Percentiles rank a stretch among this genome's conserved stretches.
phyloP scores from a whole-genome alignment of 305 asterid species.

The Euphrasia arctica region DNA sequence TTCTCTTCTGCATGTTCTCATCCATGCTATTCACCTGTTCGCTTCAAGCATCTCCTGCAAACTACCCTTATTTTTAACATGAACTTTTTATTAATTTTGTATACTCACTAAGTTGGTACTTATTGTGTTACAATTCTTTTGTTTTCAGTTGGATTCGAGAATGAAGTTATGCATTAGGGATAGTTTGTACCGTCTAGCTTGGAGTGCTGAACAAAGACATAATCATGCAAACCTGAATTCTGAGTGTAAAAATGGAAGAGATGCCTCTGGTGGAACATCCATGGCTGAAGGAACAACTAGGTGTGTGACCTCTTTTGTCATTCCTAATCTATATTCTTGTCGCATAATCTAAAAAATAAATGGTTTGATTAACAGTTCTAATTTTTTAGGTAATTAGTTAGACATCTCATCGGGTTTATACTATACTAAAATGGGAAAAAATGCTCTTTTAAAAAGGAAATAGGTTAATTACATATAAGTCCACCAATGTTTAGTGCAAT shows the following conservation, averaged over 20 bases:
- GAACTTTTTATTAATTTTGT: neutral
- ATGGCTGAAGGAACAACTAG: slow-evolving; percentile 33
- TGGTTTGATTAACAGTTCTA: neutral
- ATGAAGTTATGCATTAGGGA: slow-evolving; percentile 90
- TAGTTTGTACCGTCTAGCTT: slow-evolving; percentile 85
- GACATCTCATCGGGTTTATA: neutral
- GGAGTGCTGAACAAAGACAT: slow-evolving; percentile 79
- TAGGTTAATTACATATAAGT: too few relatives aligned
- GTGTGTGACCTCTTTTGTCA: slow-evolving; percentile 33
- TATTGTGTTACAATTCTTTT: slow-evolving; percentile 25
- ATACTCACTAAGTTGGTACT: slow-evolving; percentile 19
- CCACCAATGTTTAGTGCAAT: too few relatives aligned
- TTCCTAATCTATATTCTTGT: slow-evolving; percentile 1
- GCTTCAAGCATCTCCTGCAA: neutral
- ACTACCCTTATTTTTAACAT: neutral
- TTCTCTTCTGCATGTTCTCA: neutral
- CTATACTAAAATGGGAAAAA: neutral
- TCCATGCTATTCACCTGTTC: neutral
- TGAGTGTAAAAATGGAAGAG: slow-evolving; percentile 40
- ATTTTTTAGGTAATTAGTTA: neutral
- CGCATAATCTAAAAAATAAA: slow-evolving; percentile 1
- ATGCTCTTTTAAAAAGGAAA: too few relatives aligned
- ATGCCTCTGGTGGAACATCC: slow-evolving; percentile 33
- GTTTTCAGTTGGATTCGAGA: slow-evolving; percentile 67
- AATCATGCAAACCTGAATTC: slow-evolving; percentile 32